A percentile compares a stretch with the other conserved stretches of the same genome.
Evolutionary conservation across 306 rosid species (phyloP).

Genomic region (Oxytropis ochrocephala): DNA sequence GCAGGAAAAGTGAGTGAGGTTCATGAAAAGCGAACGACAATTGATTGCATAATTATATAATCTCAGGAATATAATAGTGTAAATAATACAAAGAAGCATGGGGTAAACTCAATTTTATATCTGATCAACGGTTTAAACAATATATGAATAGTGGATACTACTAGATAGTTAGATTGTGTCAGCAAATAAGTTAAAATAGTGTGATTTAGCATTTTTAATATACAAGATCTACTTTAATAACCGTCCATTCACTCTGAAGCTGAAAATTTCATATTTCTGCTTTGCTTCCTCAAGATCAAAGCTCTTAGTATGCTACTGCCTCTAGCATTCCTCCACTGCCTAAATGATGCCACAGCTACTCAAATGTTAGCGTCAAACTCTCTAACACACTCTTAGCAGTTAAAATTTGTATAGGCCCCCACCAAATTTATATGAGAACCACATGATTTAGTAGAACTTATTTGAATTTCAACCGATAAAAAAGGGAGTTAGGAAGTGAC

Average conservation of each 20-base stretch:
- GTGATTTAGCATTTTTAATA: not conserved
- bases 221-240: not conserved
- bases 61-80: not conserved
- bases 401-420: no score
- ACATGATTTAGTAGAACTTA: no score
- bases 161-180: not conserved
- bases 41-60: not conserved
- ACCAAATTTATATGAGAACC: no score
- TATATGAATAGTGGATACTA: no score
- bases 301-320: not conserved
- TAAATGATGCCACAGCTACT: conserved; percentile 10
- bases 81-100: not conserved
- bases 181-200: not conserved
- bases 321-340: not conserved
- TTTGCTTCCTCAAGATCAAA: conserved; percentile 6
- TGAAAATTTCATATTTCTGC: not conserved
- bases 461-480: no score
- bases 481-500: no score
- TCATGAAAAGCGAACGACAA: not conserved
- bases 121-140: not conserved
- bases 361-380: no score
- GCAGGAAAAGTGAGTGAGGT: not conserved
- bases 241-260: not conserved
- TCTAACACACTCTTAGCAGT: no score
- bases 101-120: not conserved